Evolutionary conservation across 2,329 filamentous ascomycete species (phyloP).

Genomic region (Colletotrichum neosansevieriae): DNA sequence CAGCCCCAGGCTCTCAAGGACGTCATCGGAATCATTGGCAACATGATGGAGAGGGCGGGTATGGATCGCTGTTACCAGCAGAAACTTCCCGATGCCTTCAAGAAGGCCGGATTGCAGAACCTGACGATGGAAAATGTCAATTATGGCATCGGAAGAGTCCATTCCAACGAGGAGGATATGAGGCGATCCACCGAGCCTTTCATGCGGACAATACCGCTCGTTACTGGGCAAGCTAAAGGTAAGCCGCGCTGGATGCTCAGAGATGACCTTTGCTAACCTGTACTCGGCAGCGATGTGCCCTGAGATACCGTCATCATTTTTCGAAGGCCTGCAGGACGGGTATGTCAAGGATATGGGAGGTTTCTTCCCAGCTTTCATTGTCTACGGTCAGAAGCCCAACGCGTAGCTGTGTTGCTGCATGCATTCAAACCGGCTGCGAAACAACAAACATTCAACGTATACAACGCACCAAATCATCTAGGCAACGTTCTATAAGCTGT

Average conservation of each 20-base stretch:
- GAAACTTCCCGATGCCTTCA: too few relatives aligned
- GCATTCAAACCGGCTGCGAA: too few relatives aligned
- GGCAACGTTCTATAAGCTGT: too few relatives aligned
- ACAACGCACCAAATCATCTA: too few relatives aligned
- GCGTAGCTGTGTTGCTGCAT: too few relatives aligned
- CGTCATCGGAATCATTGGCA: too few relatives aligned
- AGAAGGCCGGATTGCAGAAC: constrained; percentile 32
- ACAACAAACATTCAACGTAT: too few relatives aligned
- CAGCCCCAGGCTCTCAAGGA: too few relatives aligned
- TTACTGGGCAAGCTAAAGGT: neutral
- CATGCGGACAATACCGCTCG: neutral
- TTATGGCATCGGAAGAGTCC: constrained; percentile 15
- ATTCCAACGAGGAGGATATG: constrained; percentile 6
- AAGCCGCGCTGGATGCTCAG: neutral
- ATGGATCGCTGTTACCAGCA: too few relatives aligned
- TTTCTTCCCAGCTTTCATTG: neutral
- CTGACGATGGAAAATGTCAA: constrained; percentile 12
- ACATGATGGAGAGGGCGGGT: too few relatives aligned
- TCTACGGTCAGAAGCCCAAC: constrained; percentile 1
- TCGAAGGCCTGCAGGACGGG: constrained; percentile 16
- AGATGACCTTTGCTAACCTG: neutral
- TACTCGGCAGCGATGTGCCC: neutral
- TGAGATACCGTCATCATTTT: neutral
- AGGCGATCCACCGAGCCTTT: constrained; percentile 18
- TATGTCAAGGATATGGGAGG: constrained; percentile 37